Evolutionary conservation across 2,329 filamentous ascomycete genomes (phyloP), one percentile per base, ranked within the genome.

Genomic region (Talaromyces albobiverticillius): DNA sequence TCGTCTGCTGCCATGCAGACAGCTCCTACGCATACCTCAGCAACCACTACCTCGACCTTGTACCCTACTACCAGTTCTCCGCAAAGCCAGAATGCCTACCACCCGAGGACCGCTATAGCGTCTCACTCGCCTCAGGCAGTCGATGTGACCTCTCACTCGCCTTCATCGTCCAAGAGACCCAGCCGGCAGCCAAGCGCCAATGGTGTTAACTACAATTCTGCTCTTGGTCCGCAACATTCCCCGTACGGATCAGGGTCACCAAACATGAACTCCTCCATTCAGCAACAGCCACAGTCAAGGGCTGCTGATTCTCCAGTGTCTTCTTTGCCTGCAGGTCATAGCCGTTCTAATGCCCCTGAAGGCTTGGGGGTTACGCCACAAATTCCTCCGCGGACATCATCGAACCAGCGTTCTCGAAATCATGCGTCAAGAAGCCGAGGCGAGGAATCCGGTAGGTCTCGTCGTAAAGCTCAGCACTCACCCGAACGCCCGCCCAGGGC

Each of bases 371-470:
- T 72, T 55, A 71, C 71, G 26, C 84, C 88, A 51, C 87, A 89
- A 22, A 80, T 89, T 62, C 86, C 88, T 53, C 91, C 89, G 46
- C 89, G 91, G 65, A 92, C 89, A 7, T 95, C 91, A 13, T 94
- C 90, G 41, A 87, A 84, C 60, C 82, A 85, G 60, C 80, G 77
- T 75, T 69, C 67, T 59, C 65, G 50, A 38, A 62, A 71, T 62
- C 56, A 63, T 53, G 69, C 60, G 14, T 61, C 71, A 65, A 55
- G 68, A 66, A 56, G 58, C 60, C 25, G 71, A 76, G 55, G 65
- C 69, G 31, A 70, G 65, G 63, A 64, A 29, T 69, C 74, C 60
- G 58, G 71, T 54, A 69, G 75, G 65, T 70, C 73, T 63, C 73
- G 79, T 64, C 72, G 79, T 62, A 73, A 76, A 70, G 73, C 68